Percentiles rank a stretch among this genome's conserved stretches.
Evolutionary conservation across 2,329 filamentous ascomycete genomes (phyloP).

Genomic region (Pochonia chlamydosporia): DNA sequence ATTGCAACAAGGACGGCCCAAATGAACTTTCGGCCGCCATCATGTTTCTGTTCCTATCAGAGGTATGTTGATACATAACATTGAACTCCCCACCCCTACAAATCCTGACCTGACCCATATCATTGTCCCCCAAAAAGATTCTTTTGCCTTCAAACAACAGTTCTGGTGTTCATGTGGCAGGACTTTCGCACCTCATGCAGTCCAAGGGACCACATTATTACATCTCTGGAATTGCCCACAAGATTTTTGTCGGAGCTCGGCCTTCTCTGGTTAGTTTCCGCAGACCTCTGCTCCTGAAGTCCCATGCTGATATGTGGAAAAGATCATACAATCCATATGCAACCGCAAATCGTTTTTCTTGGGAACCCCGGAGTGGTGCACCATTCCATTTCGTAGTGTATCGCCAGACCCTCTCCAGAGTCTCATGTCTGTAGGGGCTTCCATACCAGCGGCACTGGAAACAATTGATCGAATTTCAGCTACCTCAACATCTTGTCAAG

Average conservation of each 20-base stretch:
- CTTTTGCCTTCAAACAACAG: not conserved
- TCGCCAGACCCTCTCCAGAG: conserved; percentile 23
- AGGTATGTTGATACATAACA: conserved; percentile 12
- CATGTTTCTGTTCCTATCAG: conserved; percentile 28
- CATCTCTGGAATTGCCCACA: conserved; percentile 25
- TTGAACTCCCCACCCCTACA: conserved; percentile 25
- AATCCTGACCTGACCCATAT: too few species aligned
- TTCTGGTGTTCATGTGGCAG: conserved; percentile 26
- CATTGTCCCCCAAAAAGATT: not conserved
- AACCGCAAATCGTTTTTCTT: conserved; percentile 25
- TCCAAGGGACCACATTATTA: conserved; percentile 23
- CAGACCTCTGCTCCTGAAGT: not conserved
- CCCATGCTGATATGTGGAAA: not conserved
- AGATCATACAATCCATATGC: conserved; percentile 26
- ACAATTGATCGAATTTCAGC: not conserved
- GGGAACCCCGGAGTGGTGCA: conserved; percentile 20
- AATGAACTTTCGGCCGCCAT: conserved; percentile 23
- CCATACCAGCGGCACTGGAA: conserved; percentile 23
- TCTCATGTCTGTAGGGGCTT: conserved; percentile 18
- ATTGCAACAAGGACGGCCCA: conserved; percentile 5
- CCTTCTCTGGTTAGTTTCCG: conserved; percentile 27
- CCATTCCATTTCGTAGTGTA: conserved; percentile 22
- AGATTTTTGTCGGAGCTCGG: conserved; percentile 33
- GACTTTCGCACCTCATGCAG: conserved; percentile 27
- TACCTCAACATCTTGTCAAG: not conserved